Percentiles rank a stretch among this genome's conserved stretches.
Evolutionary conservation across 2,329 filamentous ascomycete species (phyloP).

Genomic region (Microsporum audouinii): DNA sequence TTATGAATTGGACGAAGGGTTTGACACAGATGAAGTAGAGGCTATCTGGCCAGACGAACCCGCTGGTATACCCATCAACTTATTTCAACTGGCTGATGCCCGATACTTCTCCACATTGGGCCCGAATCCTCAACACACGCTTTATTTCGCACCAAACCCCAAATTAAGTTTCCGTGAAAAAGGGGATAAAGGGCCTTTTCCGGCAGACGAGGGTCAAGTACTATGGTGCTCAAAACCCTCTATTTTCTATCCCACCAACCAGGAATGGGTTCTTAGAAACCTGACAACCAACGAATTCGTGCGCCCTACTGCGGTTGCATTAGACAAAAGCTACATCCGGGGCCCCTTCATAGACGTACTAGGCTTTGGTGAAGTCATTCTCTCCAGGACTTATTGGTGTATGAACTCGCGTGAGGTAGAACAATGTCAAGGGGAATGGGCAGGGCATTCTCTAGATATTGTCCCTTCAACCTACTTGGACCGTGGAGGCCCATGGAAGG

Average conservation of each 20-base stretch:
- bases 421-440: conserved; percentile 18
- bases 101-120: not conserved
- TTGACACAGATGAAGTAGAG: not conserved
- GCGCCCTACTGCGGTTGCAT: conserved; percentile 5
- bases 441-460: conserved; percentile 24
- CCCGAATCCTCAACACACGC: not conserved
- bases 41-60: too few relatives aligned
- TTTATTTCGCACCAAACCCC: not conserved
- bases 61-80: not conserved
- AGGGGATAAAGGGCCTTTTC: not conserved
- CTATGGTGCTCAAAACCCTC: not conserved
- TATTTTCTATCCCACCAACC: conserved; percentile 7
- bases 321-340: conserved; percentile 7
- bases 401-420: conserved; percentile 13
- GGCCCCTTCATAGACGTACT: conserved; percentile 20
- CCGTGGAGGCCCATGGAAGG: conserved; percentile 16
- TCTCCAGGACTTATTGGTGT: conserved; percentile 22
- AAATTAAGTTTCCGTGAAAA: not conserved
- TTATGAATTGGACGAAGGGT: not conserved
- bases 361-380: conserved; percentile 22
- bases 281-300: conserved; percentile 9
- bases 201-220: not conserved
- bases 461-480: conserved; percentile 14
- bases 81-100: not conserved
- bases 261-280: conserved; percentile 10